A percentile compares a stretch with the other conserved stretches of the same genome.
Conservation (phyloP, 805 yeast species). For the Barnettozyma pratensis region DNA sequence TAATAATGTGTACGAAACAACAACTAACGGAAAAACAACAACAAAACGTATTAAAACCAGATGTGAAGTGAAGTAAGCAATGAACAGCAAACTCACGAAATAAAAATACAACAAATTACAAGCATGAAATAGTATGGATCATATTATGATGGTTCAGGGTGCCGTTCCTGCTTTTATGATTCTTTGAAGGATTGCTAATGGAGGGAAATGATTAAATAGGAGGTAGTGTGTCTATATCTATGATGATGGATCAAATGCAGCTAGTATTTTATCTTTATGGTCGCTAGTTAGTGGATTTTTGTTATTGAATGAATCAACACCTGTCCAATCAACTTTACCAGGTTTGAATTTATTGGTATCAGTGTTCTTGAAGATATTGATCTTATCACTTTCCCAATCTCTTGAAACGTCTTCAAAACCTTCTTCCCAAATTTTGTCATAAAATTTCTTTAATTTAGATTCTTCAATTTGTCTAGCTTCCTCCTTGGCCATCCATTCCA, state of each 20-base stretch:
- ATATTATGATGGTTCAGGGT: too few relatives aligned
- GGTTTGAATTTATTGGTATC: slow-evolving; percentile 49
- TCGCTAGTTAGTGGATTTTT: slow-evolving; percentile 16
- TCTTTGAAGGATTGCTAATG: too few relatives aligned
- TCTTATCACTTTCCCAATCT: slow-evolving; percentile 71
- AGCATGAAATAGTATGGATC: too few relatives aligned
- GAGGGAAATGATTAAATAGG: not conserved
- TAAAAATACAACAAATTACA: too few relatives aligned
- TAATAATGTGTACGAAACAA: too few relatives aligned
- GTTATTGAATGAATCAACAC: slow-evolving; percentile 36
- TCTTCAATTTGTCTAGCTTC: slow-evolving; percentile 64
- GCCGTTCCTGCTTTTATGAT: too few relatives aligned
- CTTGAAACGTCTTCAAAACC: slow-evolving; percentile 76
- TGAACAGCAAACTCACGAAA: too few relatives aligned
- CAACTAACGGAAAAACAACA: too few relatives aligned
- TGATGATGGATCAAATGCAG: slow-evolving; percentile 26
- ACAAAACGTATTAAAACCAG: too few relatives aligned
- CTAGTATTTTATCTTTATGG: slow-evolving; percentile 25
- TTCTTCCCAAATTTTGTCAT: slow-evolving; percentile 66
- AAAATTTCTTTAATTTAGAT: slow-evolving; percentile 55
- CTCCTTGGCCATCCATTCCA: slow-evolving; percentile 89
- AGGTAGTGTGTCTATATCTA: not conserved
- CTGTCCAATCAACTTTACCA: slow-evolving; percentile 68
- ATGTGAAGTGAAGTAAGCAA: too few relatives aligned
- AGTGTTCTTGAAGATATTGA: slow-evolving; percentile 70